These are phyloP conservation scores for Arctium lappa DNA, from an alignment of 129 eudicot species.

Conservation along the genomic window DNA sequence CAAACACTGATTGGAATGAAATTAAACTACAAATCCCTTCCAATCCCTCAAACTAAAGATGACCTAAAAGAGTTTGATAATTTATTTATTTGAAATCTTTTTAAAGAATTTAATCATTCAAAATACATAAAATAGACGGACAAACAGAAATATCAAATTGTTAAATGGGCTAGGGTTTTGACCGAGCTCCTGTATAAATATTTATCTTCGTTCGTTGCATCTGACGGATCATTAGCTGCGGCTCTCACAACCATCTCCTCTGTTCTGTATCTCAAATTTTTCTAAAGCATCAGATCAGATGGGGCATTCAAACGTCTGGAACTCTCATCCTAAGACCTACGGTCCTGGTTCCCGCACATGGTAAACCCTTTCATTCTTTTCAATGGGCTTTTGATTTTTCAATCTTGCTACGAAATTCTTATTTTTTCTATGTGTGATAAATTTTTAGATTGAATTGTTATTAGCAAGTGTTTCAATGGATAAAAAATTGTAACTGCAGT, in stretches of 20 bases:
- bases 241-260: neutral
- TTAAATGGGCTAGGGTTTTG: conserved; percentile 1
- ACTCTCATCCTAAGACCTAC: conserved; percentile 50
- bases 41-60: no score
- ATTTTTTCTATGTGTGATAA: neutral
- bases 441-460: neutral
- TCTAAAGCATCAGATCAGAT: conserved; percentile 12
- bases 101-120: no score
- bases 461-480: neutral
- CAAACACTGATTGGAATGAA: no score
- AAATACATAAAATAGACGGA: no score
- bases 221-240: neutral
- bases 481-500: neutral
- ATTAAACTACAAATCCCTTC: no score
- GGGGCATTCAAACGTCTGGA: conserved; percentile 51
- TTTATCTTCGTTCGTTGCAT: neutral
- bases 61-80: no score
- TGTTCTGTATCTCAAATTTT: neutral
- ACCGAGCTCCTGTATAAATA: conserved; percentile 4
- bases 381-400: neutral
- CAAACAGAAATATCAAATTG: no score
- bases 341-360: conserved; percentile 56
- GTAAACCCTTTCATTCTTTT: conserved; percentile 1
- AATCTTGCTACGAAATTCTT: neutral
- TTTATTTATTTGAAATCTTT: no score